phyloP scores from a whole-genome alignment of 1,139 yeast species.

The Lodderomyces theae region DNA sequence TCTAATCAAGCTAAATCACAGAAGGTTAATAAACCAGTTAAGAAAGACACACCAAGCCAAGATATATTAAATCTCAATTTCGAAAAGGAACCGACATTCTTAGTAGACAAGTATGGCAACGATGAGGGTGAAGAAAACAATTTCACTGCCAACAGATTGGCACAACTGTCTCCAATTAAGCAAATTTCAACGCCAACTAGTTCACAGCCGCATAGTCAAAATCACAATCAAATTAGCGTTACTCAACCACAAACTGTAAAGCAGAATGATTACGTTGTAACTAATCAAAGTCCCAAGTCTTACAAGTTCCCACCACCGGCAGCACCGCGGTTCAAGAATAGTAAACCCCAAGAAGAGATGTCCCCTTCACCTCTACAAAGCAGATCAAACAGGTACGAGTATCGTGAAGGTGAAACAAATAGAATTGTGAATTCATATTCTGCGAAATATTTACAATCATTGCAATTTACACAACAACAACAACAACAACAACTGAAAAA shows the following conservation, averaged over 20 bases:
- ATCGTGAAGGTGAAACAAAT: slow-evolving; percentile 1
- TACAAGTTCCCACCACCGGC: slow-evolving; percentile 49
- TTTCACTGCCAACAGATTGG: slow-evolving; percentile 1
- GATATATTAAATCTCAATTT: slow-evolving; percentile 16
- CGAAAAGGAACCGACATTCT: slow-evolving; percentile 16
- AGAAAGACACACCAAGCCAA: slow-evolving; percentile 10
- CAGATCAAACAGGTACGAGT: slow-evolving; percentile 15
- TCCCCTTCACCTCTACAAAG: slow-evolving; percentile 28
- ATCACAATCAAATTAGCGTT: slow-evolving; percentile 1
- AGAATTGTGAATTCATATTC: slow-evolving; percentile 33
- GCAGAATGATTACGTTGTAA: slow-evolving; percentile 37
- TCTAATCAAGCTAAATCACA: background rate
- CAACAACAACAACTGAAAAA: slow-evolving; percentile 13
- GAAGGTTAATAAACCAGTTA: background rate
- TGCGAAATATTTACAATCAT: slow-evolving; percentile 44
- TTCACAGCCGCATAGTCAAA: slow-evolving; percentile 1
- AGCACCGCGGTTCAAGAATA: background rate
- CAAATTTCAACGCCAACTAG: slow-evolving; percentile 12
- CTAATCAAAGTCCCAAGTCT: slow-evolving; percentile 38
- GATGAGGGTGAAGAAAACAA: slow-evolving; percentile 16
- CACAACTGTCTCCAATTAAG: slow-evolving; percentile 14
- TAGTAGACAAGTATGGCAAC: slow-evolving; percentile 28
- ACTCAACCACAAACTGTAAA: slow-evolving; percentile 12
- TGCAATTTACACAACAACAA: slow-evolving; percentile 14
- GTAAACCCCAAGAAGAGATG: too few species aligned